phyloP scores from a whole-genome alignment of 2,329 filamentous ascomycete genomes.

The Lecanosticta acicola region DNA sequence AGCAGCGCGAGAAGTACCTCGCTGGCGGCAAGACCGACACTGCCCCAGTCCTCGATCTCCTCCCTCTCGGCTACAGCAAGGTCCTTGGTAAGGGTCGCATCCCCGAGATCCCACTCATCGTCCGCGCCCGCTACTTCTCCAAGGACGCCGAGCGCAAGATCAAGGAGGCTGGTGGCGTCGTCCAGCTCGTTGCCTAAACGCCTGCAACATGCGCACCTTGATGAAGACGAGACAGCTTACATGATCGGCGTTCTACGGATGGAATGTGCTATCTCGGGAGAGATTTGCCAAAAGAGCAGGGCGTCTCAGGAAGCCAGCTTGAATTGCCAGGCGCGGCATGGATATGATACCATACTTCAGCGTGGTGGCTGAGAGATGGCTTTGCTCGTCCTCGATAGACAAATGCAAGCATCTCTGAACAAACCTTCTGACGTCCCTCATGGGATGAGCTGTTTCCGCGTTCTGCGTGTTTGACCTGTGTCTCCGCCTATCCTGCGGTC shows the following conservation, averaged over 20 bases:
- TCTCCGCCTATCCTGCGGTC: background rate
- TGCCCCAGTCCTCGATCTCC: slow-evolving; percentile 95
- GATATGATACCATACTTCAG: slow-evolving; percentile 35
- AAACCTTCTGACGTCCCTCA: slow-evolving; percentile 39
- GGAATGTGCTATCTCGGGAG: slow-evolving; percentile 8
- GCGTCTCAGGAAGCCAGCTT: slow-evolving; percentile 11
- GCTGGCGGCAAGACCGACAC: slow-evolving; percentile 82
- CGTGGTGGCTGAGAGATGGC: slow-evolving; percentile 51
- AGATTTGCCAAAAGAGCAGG: slow-evolving; percentile 12
- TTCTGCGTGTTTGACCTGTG: slow-evolving; percentile 4
- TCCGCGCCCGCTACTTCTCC: slow-evolving; percentile 92
- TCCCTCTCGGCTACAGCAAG: slow-evolving; percentile 96
- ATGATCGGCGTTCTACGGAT: slow-evolving; percentile 14
- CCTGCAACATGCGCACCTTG: background rate
- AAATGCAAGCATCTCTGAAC: slow-evolving; percentile 48
- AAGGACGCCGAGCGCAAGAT: slow-evolving; percentile 98
- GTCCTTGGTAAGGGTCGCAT: slow-evolving; percentile 97
- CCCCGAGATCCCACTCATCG: slow-evolving; percentile 86
- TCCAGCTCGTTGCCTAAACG: slow-evolving; percentile 86
- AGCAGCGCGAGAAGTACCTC: slow-evolving; percentile 91
- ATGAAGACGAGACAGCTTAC: slow-evolving; percentile 7
- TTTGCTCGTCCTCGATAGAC: slow-evolving; percentile 35
- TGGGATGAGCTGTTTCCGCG: slow-evolving; percentile 28
- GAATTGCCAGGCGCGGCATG: slow-evolving; percentile 7
- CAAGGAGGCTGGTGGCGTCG: slow-evolving; percentile 90